Percentiles rank a stretch among this genome's conserved stretches.
These are phyloP conservation scores for Lodderomyces beijingensis DNA, from an alignment of 1,139 yeast genomes.

Conservation along the genomic window DNA sequence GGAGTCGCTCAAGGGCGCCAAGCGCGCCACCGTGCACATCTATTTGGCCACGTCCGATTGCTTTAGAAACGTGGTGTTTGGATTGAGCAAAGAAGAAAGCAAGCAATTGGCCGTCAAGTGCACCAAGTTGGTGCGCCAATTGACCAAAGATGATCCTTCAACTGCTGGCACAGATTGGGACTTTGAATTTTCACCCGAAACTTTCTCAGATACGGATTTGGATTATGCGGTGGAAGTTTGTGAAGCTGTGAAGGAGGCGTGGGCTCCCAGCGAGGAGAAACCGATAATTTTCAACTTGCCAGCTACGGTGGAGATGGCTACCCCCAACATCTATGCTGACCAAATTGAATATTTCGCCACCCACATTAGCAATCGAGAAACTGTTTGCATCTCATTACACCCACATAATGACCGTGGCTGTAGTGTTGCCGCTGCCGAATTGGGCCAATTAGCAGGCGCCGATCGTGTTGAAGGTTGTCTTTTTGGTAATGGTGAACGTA, in stretches of 20 bases:
- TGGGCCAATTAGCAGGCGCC: constrained; percentile 93
- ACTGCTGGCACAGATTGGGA: constrained; percentile 77
- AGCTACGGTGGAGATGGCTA: constrained; percentile 95
- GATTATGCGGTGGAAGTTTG: constrained; percentile 83
- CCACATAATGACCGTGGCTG: constrained; percentile 98
- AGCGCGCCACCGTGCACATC: constrained; percentile 83
- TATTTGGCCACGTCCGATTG: constrained; percentile 90
- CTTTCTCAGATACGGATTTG: constrained; percentile 84
- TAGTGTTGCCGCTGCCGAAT: constrained; percentile 96
- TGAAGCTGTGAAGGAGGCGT: constrained; percentile 91
- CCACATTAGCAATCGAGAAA: constrained; percentile 77
- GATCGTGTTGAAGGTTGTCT: constrained; percentile 97
- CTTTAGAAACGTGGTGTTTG: constrained; percentile 88
- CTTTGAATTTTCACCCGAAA: constrained; percentile 93
- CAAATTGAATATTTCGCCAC: constrained; percentile 88
- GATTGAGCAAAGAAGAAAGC: constrained; percentile 77
- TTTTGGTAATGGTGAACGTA: constrained; percentile 97
- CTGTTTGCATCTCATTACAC: constrained; percentile 83
- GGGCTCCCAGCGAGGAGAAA: constrained; percentile 80
- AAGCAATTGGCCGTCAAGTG: constrained; percentile 78
- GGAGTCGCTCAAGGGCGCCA: constrained; percentile 85
- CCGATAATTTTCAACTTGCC: constrained; percentile 96
- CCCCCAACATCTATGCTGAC: constrained; percentile 94
- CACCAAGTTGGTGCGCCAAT: constrained; percentile 69
- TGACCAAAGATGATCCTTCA: constrained; percentile 84